These are phyloP conservation scores for Sarocladiaceae sp. DNA, from an alignment of 2,329 filamentous ascomycete genomes.

Conservation along the genomic window DNA sequence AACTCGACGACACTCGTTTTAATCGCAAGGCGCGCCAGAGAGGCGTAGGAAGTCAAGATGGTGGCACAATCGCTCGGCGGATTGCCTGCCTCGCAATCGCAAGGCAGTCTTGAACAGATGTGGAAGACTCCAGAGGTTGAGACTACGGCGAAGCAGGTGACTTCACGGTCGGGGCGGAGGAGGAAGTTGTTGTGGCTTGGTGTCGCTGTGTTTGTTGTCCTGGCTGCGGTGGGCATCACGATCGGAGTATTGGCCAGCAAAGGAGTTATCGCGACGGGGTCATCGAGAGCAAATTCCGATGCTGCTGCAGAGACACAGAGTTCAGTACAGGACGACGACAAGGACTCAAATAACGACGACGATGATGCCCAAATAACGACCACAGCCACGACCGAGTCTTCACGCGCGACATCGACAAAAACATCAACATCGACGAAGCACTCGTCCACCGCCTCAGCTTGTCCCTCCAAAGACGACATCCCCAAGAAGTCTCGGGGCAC, in stretches of 20 bases:
- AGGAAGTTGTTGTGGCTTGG: conserved; percentile 4
- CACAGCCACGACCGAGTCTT: not conserved
- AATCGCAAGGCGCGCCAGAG: not conserved
- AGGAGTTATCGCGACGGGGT: conserved; percentile 1
- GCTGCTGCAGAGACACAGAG: not conserved
- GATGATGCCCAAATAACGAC: not conserved
- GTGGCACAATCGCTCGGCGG: not conserved
- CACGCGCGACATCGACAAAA: not conserved
- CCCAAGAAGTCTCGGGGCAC: conserved; percentile 66
- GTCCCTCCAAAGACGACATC: conserved; percentile 39
- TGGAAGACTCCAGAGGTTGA: not conserved
- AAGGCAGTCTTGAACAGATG: conserved; percentile 4
- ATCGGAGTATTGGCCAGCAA: conserved; percentile 5
- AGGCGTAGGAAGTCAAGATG: not conserved
- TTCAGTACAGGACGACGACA: not conserved
- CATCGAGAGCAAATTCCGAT: not conserved
- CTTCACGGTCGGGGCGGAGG: not conserved
- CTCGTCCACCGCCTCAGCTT: not conserved
- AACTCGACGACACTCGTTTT: not conserved
- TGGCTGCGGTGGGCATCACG: conserved; percentile 1
- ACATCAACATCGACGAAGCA: not conserved
- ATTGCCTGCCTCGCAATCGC: not conserved
- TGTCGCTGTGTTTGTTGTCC: not conserved
- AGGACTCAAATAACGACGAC: not conserved
- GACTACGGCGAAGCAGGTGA: not conserved